A percentile compares a stretch with the other conserved stretches of the same genome.
Conservation (phyloP, 768 basidiomycete genomes). For the Lentinula sp. region DNA sequence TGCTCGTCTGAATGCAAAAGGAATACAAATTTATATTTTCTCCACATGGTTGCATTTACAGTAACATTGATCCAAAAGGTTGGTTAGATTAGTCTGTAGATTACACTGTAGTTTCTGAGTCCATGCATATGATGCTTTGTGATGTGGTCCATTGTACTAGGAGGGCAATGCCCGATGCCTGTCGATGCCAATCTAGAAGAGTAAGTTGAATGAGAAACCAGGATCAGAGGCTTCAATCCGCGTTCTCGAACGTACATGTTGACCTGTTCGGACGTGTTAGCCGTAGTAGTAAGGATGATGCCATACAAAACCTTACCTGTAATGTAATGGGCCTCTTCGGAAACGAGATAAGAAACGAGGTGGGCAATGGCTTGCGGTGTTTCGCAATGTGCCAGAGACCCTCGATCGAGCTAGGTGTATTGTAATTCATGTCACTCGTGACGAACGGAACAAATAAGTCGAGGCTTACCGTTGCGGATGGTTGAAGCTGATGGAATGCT, state of each 20-base stretch:
- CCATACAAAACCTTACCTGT: slow-evolving; percentile 14
- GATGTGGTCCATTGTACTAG: neutral
- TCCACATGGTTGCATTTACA: too few relatives aligned
- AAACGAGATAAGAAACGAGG: slow-evolving; percentile 26
- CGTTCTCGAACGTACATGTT: neutral
- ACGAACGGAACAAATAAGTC: neutral
- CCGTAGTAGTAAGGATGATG: neutral
- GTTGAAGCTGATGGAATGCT: neutral
- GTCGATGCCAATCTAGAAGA: neutral
- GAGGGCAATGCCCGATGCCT: neutral
- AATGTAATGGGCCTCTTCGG: slow-evolving; percentile 20
- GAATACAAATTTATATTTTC: too few relatives aligned
- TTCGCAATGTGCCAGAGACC: slow-evolving; percentile 9
- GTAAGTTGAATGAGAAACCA: neutral
- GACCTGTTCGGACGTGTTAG: neutral
- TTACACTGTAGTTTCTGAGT: too few relatives aligned
- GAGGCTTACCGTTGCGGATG: slow-evolving; percentile 1
- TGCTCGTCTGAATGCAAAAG: too few relatives aligned
- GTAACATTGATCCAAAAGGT: too few relatives aligned
- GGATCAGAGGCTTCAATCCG: neutral
- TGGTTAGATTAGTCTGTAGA: too few relatives aligned
- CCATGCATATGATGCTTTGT: neutral
- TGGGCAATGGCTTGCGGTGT: slow-evolving; percentile 18
- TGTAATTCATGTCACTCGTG: neutral
- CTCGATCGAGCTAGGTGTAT: slow-evolving; percentile 9